Evolutionary conservation across 225 moss, liverwort and hornwort species (phyloP).

Genomic region (Anthoceros angustus): DNA sequence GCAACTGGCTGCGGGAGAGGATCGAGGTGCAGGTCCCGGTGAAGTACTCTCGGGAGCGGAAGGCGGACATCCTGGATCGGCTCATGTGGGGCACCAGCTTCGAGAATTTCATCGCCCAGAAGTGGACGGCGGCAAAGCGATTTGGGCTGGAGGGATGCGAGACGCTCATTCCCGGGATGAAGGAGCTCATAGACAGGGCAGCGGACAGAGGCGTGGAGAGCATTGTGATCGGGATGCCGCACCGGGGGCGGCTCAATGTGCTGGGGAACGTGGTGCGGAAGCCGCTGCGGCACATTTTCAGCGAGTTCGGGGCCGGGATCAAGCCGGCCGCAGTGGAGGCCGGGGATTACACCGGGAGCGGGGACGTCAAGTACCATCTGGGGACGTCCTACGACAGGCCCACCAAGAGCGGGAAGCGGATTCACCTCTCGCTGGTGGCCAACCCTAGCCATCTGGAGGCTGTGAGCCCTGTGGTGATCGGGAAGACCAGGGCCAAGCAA

Average conservation of each 20-base stretch:
- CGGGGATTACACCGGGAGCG: slow-evolving; percentile 91
- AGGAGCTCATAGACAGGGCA: slow-evolving; percentile 89
- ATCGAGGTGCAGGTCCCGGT: slow-evolving; percentile 56
- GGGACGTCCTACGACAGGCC: slow-evolving; percentile 96
- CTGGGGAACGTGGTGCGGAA: slow-evolving; percentile 94
- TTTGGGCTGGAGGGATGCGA: slow-evolving; percentile 98
- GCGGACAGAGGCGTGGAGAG: slow-evolving; percentile 71
- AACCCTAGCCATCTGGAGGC: slow-evolving; percentile 98
- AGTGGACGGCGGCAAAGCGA: slow-evolving; percentile 96
- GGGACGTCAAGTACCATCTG: slow-evolving; percentile 96
- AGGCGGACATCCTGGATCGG: slow-evolving; percentile 64
- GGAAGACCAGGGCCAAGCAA: slow-evolving; percentile 94
- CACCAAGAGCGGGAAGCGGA: slow-evolving; percentile 60
- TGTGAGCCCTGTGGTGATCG: slow-evolving; percentile 83
- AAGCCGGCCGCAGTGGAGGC: slow-evolving; percentile 78
- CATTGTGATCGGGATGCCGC: slow-evolving; percentile 96
- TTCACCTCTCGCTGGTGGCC: slow-evolving; percentile 90
- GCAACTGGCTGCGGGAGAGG: slow-evolving; percentile 86
- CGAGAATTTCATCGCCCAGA: slow-evolving; percentile 91
- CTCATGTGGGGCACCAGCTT: slow-evolving; percentile 87
- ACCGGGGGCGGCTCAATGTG: slow-evolving; percentile 86
- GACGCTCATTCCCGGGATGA: slow-evolving; percentile 97
- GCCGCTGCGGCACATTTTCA: slow-evolving; percentile 85
- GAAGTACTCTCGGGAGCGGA: slow-evolving; percentile 39
- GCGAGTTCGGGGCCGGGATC: slow-evolving; percentile 95